Evolutionary conservation across 2,329 filamentous ascomycete genomes (phyloP).

Genomic region (Metarhizium robertsii): DNA sequence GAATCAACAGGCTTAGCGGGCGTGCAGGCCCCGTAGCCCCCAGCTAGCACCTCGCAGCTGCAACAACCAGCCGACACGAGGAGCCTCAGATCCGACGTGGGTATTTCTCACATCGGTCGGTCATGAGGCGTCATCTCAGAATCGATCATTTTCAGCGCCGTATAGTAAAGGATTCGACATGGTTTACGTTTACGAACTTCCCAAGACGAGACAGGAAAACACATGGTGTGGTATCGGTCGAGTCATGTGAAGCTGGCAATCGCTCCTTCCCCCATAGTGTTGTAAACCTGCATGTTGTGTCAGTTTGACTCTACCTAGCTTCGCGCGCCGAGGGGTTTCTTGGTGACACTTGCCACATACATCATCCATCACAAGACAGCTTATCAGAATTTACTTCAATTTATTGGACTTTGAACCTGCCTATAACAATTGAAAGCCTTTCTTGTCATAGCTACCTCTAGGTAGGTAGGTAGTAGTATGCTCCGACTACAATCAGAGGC

Average conservation of each 20-base stretch:
- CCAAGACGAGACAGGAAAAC: not conserved
- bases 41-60: not conserved
- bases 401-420: no score
- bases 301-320: no score
- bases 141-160: not conserved
- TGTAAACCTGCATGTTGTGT: no score
- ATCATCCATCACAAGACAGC: no score
- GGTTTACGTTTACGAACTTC: not conserved
- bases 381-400: no score
- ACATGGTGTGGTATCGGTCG: not conserved
- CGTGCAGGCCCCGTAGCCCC: not conserved
- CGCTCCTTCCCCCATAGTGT: not conserved
- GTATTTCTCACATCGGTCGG: not conserved
- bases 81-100: not conserved
- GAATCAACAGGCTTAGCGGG: not conserved
- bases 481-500: no score
- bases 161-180: not conserved
- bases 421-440: no score
- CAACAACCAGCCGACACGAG: not conserved
- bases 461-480: no score
- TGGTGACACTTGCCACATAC: no score
- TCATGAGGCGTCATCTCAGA: not conserved
- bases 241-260: not conserved
- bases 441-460: no score
- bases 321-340: no score